Conservation (phyloP, 345 rosid species). For the Melaleuca quinquenervia region DNA sequence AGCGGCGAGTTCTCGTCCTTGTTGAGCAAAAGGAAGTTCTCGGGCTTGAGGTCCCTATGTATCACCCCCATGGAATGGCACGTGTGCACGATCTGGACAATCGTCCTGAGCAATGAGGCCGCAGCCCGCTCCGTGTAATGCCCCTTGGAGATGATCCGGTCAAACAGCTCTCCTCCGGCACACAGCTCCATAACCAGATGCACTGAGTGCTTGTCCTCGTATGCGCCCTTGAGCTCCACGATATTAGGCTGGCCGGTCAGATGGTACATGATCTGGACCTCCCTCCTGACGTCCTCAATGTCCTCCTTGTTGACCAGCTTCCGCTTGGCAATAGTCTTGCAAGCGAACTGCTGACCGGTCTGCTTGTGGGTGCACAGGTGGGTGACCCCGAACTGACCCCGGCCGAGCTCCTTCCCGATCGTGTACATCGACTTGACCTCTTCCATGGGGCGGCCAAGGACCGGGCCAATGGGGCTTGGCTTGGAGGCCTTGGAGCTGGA, state of each 20-base stretch:
- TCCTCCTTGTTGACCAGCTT: conserved; percentile 87
- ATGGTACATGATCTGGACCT: conserved; percentile 93
- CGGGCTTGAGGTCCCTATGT: conserved; percentile 93
- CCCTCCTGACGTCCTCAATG: conserved; percentile 83
- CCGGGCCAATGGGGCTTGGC: conserved; percentile 48
- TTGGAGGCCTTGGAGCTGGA: conserved; percentile 19
- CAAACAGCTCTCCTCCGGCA: conserved; percentile 89
- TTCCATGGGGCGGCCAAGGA: conserved; percentile 88
- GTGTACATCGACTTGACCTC: conserved; percentile 57
- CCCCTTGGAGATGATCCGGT: conserved; percentile 84
- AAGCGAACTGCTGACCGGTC: conserved; percentile 69
- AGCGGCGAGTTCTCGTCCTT: conserved; percentile 77
- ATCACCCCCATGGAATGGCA: conserved; percentile 97
- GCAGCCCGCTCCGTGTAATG: conserved; percentile 92
- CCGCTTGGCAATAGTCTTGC: conserved; percentile 86
- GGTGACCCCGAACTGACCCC: conserved; percentile 89
- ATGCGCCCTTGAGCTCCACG: conserved; percentile 91
- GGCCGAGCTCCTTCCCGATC: conserved; percentile 78
- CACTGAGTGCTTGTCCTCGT: conserved; percentile 85
- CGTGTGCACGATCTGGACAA: conserved; percentile 78
- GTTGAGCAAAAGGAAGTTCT: conserved; percentile 69
- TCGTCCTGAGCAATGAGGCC: conserved; percentile 71
- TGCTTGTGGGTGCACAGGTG: conserved; percentile 69
- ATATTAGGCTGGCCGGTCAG: conserved; percentile 81
- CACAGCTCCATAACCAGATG: conserved; percentile 96